Evolutionary conservation across 345 rosid genomes (phyloP).

Genomic region (Eucalyptus camaldulensis): DNA sequence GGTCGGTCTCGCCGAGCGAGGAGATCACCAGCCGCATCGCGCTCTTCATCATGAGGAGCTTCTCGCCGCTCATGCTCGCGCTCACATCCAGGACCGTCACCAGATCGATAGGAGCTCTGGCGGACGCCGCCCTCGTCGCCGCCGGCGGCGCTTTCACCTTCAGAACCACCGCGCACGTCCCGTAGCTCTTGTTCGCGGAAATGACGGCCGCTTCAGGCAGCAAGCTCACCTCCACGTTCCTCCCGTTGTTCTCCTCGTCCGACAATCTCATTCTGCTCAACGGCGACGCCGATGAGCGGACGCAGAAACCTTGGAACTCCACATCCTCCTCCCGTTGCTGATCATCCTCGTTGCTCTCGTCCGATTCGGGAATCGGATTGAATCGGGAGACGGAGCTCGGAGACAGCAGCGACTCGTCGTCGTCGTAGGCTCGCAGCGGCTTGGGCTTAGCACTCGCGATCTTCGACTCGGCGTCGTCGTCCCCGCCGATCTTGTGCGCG

Average conservation of each 20-base stretch:
- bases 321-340: background rate
- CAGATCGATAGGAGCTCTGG: conserved; percentile 61
- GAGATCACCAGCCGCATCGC: conserved; percentile 52
- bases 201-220: conserved; percentile 62
- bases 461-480: background rate
- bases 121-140: conserved; percentile 1
- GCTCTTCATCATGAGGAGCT: conserved; percentile 45
- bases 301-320: conserved; percentile 53
- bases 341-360: conserved; percentile 52
- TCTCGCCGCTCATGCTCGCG: conserved; percentile 27
- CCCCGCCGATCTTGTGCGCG: background rate
- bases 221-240: conserved; percentile 34
- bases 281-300: background rate
- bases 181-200: conserved; percentile 36
- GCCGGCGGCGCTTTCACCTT: conserved; percentile 54
- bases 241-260: background rate
- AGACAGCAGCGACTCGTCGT: conserved; percentile 66
- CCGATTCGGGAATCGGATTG: conserved; percentile 68
- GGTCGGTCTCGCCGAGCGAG: conserved; percentile 43
- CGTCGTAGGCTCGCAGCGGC: conserved; percentile 50
- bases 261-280: background rate
- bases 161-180: conserved; percentile 44
- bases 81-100: conserved; percentile 62
- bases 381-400: conserved; percentile 39
- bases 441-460: background rate